Evolutionary conservation across 2,329 filamentous ascomycete species (phyloP), one percentile per base, ranked within the genome.

Genomic region (Pseudogymnoascus sp.): DNA sequence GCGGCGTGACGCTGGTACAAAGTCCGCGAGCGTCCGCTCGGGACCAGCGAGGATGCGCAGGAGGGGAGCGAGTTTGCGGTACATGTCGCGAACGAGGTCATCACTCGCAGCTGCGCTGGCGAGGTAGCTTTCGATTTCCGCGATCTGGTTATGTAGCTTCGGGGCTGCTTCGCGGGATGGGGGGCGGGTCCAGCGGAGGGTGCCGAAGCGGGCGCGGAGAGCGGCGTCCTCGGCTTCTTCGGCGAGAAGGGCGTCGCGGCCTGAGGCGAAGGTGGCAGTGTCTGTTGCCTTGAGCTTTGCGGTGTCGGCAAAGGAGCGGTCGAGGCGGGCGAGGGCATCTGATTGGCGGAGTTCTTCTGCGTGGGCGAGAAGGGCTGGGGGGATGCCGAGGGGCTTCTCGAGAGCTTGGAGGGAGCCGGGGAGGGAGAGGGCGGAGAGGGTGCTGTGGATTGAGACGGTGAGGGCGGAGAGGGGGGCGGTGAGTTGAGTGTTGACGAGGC

Each of bases 281-380:
- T 97, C 92, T 59, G 87, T 89, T 0, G 86, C 80, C 68, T 95
- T 91, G n/a, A 99, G 79, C 74, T 93, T 96, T 59, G 93, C 88
- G 1, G 93, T 96, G 67, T 97, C 93, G 4, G 90, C 87, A 66
- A 97, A 90, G 4, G 90, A 91, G 62, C 87, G 84, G 61, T 90
- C 85, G 0, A 97, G 77, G 29, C 90, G 82, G 63, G 88, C 86
- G 33, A 96, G 79, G 0, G 91, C 93, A 71, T 96, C 92, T 63
- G 93, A 90, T 73, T 97, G 93, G 19, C 93, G 84, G 59, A 99
- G 88, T 72, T 97, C 95, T 72, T 97, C 93, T 0, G 93, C 93
- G 69, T 97, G 95, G 21, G 95, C 90, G 2, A 92, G 84, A 1
- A 99, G 77, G 15, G 86, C 90, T 0, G 91, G 90, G 0, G 95